Percentiles rank a stretch among this genome's conserved stretches.
Conservation (phyloP, 225 moss, liverwort and hornwort species). For the Pleurozium schreberi region DNA sequence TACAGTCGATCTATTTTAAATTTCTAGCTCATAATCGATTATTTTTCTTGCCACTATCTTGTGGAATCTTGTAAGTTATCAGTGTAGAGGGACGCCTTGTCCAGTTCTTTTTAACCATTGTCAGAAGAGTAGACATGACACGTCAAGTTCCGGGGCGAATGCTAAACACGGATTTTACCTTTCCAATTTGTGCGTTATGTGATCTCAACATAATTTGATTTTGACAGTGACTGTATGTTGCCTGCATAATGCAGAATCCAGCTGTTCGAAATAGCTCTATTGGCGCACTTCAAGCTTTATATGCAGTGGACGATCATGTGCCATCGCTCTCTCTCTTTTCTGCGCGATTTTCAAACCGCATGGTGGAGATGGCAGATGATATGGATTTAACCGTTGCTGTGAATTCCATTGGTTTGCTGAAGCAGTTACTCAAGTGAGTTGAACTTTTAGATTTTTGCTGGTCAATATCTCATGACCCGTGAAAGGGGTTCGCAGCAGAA, state of each 20-base stretch:
- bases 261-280: slow-evolving; percentile 80
- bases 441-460: neutral
- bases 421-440: slow-evolving; percentile 76
- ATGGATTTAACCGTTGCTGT: slow-evolving; percentile 92
- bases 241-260: slow-evolving; percentile 51
- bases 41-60: neutral
- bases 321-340: slow-evolving; percentile 93
- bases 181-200: neutral
- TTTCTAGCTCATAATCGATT: neutral
- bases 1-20: neutral
- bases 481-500: neutral
- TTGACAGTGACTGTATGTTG: neutral
- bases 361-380: slow-evolving; percentile 98
- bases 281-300: slow-evolving; percentile 78
- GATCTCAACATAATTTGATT: neutral
- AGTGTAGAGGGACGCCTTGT: neutral
- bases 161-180: neutral
- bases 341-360: slow-evolving; percentile 86
- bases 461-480: neutral
- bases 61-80: neutral
- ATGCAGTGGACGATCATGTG: slow-evolving; percentile 91
- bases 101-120: neutral
- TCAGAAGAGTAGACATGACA: neutral
- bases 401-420: slow-evolving; percentile 85
- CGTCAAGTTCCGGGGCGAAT: neutral